A percentile compares a stretch with the other conserved stretches of the same genome.
These are phyloP conservation scores for Phytophthora nicotianae DNA, from an alignment of 352 stramenopile species.

Conservation along the genomic window DNA sequence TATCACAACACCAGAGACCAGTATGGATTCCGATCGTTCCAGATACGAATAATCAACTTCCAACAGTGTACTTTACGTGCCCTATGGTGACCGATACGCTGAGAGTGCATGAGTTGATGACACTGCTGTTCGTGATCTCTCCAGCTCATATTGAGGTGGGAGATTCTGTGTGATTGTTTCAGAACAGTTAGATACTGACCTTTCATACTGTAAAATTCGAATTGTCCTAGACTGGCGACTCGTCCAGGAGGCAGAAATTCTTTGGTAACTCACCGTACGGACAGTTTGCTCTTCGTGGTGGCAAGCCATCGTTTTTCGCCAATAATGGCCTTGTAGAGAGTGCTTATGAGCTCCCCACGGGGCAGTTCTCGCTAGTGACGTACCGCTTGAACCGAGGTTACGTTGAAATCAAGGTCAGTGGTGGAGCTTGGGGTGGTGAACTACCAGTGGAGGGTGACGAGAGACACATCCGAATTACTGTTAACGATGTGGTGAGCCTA, in stretches of 20 bases:
- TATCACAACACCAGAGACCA: slow-evolving; percentile 26
- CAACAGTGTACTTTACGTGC: slow-evolving; percentile 56
- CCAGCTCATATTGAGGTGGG: slow-evolving; percentile 51
- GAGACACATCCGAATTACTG: slow-evolving; percentile 45
- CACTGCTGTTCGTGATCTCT: slow-evolving; percentile 66
- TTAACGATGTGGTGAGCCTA: slow-evolving; percentile 53
- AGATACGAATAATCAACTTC: slow-evolving; percentile 37
- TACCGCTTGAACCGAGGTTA: slow-evolving; percentile 53
- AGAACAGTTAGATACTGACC: slow-evolving; percentile 5
- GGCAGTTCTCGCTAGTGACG: slow-evolving; percentile 41
- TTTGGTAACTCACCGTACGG: slow-evolving; percentile 74
- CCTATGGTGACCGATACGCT: slow-evolving; percentile 42
- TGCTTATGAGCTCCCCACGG: slow-evolving; percentile 18
- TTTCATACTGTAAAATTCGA: slow-evolving; percentile 1
- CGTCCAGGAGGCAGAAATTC: slow-evolving; percentile 63
- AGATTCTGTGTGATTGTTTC: no score
- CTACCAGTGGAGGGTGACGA: slow-evolving; percentile 6
- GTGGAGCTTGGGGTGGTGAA: slow-evolving; percentile 31
- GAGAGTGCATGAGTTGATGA: slow-evolving; percentile 61
- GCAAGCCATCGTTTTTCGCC: slow-evolving; percentile 62
- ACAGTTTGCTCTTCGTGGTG: slow-evolving; percentile 64
- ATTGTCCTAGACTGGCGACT: slow-evolving; percentile 33
- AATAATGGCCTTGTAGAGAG: slow-evolving; percentile 50
- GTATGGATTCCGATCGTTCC: slow-evolving; percentile 35
- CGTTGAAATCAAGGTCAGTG: slow-evolving; percentile 57